These are phyloP conservation scores for Obelidium mucronatum DNA, from an alignment of 192 early-diverging fungal species.

Conservation along the genomic window DNA sequence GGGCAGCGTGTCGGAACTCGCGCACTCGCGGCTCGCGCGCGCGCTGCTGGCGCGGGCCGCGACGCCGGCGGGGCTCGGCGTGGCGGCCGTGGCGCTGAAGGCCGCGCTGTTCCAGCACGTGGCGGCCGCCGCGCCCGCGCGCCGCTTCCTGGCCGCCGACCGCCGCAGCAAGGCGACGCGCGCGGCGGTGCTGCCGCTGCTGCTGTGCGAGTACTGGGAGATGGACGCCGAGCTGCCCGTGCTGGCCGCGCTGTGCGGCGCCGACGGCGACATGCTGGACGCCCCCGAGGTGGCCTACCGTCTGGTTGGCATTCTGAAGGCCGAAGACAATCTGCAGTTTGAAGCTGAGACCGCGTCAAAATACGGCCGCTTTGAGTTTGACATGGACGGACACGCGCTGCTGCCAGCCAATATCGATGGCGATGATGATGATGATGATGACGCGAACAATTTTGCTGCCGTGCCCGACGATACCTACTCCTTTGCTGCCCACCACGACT, in stretches of 20 bases:
- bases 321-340: background rate
- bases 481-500: background rate
- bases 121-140: too few relatives aligned
- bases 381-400: background rate
- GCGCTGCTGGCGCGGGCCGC: background rate
- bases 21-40: background rate
- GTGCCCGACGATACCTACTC: too few relatives aligned
- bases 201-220: slow-evolving; percentile 11
- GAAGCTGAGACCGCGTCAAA: background rate
- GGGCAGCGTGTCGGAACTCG: background rate
- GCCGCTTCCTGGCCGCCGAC: background rate
- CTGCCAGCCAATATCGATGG: background rate
- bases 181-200: background rate
- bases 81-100: background rate
- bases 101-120: background rate
- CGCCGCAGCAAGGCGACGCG: background rate
- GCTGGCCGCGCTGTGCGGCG: background rate
- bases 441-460: background rate
- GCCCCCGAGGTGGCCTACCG: background rate
- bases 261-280: background rate
- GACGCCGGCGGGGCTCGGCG: background rate
- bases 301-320: slow-evolving; percentile 1
- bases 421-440: background rate
- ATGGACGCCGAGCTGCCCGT: background rate
- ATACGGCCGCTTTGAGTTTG: background rate